These are phyloP conservation scores for Blastobotrys aristatus DNA, from an alignment of 1,139 yeast species.

Conservation along the genomic window DNA sequence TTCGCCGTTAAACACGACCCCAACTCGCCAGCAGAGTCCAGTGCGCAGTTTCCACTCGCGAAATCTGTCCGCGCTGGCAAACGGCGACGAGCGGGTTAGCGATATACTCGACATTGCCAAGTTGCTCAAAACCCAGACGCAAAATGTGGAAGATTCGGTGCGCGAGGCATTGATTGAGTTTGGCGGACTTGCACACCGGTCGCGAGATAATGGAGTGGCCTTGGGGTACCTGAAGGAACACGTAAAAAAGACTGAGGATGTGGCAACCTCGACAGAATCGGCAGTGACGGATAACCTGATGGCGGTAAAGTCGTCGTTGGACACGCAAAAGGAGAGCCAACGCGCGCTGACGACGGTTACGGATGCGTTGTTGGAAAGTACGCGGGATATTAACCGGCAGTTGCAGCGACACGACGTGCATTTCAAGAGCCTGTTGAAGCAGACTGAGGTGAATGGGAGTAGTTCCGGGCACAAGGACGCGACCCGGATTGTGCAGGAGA, in stretches of 20 bases:
- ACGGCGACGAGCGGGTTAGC: slow-evolving; percentile 30
- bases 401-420: slow-evolving; percentile 19
- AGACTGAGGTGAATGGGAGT: background rate
- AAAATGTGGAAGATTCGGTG: slow-evolving; percentile 35
- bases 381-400: slow-evolving; percentile 19
- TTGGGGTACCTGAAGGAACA: slow-evolving; percentile 33
- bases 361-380: slow-evolving; percentile 24
- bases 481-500: background rate
- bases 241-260: slow-evolving; percentile 22
- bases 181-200: slow-evolving; percentile 38
- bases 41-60: slow-evolving; percentile 14
- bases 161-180: slow-evolving; percentile 40
- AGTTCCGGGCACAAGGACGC: background rate
- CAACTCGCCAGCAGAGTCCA: slow-evolving; percentile 18
- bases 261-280: slow-evolving; percentile 18
- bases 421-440: slow-evolving; percentile 14
- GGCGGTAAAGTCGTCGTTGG: slow-evolving; percentile 20
- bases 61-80: slow-evolving; percentile 13
- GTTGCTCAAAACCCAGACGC: slow-evolving; percentile 28
- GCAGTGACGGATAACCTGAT: slow-evolving; percentile 21
- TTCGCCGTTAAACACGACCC: slow-evolving; percentile 27
- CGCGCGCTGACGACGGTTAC: slow-evolving; percentile 22
- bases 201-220: slow-evolving; percentile 42
- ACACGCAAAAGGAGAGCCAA: slow-evolving; percentile 25
- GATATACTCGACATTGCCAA: slow-evolving; percentile 31